Percentiles rank a stretch among this genome's conserved stretches.
phyloP scores from a whole-genome alignment of 1,139 yeast species.

The Suhomyces wounanorum region DNA sequence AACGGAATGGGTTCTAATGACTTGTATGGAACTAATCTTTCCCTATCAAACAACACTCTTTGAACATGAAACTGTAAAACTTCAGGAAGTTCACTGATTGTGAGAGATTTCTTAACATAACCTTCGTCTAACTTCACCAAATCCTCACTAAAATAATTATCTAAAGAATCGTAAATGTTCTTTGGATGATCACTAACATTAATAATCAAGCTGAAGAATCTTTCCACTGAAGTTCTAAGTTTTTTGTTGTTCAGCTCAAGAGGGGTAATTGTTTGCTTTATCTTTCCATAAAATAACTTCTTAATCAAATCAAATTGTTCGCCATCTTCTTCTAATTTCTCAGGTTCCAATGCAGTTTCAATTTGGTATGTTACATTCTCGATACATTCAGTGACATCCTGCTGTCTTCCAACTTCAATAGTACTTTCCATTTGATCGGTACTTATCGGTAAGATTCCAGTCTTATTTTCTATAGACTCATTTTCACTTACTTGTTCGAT shows the following conservation, averaged over 20 bases:
- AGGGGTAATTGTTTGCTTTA: constrained; percentile 48
- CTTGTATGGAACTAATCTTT: constrained; percentile 72
- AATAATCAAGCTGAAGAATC: constrained; percentile 79
- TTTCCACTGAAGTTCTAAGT: constrained; percentile 70
- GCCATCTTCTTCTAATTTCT: constrained; percentile 63
- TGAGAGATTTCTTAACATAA: constrained; percentile 67
- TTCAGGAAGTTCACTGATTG: constrained; percentile 72
- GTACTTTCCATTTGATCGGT: constrained; percentile 70
- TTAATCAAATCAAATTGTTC: constrained; percentile 84
- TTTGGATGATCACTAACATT: constrained; percentile 88
- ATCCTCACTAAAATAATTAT: constrained; percentile 79
- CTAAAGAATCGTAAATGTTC: constrained; percentile 87
- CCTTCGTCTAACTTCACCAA: constrained; percentile 72
- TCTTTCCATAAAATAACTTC: constrained; percentile 73
- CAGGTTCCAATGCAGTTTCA: constrained; percentile 85
- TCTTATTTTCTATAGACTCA: constrained; percentile 7
- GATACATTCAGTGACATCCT: constrained; percentile 96
- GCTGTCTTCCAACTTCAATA: constrained; percentile 85
- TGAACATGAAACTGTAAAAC: constrained; percentile 90
- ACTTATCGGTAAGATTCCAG: constrained; percentile 44
- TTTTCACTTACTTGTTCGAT: constrained; percentile 5
- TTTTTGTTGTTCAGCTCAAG: constrained; percentile 40
- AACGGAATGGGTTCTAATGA: constrained; percentile 82
- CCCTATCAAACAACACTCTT: constrained; percentile 86
- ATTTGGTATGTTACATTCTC: constrained; percentile 91